phyloP scores from a whole-genome alignment of 2,329 filamentous ascomycete species.

The Phoma herbarum region DNA sequence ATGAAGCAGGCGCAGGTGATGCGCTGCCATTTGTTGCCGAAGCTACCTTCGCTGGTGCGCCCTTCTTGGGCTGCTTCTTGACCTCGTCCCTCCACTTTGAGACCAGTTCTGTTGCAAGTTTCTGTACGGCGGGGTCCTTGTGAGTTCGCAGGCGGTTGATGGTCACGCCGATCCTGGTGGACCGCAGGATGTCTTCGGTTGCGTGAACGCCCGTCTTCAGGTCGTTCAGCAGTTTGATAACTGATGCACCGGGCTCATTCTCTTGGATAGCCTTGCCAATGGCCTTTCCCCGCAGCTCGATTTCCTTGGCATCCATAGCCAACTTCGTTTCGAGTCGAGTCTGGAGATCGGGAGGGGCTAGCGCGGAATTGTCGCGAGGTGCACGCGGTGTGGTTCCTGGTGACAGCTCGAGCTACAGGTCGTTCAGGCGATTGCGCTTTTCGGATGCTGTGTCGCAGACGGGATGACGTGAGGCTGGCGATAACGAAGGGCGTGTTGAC shows the following conservation, averaged over 20 bases:
- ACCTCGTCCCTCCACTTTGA: conserved; percentile 86
- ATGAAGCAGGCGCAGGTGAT: conserved; percentile 47
- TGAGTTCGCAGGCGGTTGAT: conserved; percentile 87
- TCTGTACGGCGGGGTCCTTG: conserved; percentile 76
- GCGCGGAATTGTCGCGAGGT: conserved; percentile 2
- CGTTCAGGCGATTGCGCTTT: conserved; percentile 11
- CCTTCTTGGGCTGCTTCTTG: conserved; percentile 59
- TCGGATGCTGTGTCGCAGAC: background rate
- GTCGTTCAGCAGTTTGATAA: conserved; percentile 77
- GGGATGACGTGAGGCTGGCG: background rate
- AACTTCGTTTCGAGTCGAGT: conserved; percentile 14
- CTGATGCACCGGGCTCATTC: conserved; percentile 75
- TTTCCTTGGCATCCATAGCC: conserved; percentile 81
- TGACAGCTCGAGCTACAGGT: conserved; percentile 15
- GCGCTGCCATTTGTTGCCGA: conserved; percentile 37
- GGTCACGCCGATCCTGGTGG: conserved; percentile 89
- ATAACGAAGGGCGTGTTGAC: conserved; percentile 12
- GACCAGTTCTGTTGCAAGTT: conserved; percentile 82
- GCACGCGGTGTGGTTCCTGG: conserved; percentile 12
- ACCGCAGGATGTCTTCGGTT: conserved; percentile 88
- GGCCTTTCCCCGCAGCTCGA: conserved; percentile 78
- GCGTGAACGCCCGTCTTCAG: conserved; percentile 82
- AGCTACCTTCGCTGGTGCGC: conserved; percentile 33
- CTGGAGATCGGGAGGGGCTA: background rate
- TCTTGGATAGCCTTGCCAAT: conserved; percentile 80